These are phyloP conservation scores for Malassezia nana DNA, from an alignment of 1,284 basidiomycete species.

Conservation along the genomic window DNA sequence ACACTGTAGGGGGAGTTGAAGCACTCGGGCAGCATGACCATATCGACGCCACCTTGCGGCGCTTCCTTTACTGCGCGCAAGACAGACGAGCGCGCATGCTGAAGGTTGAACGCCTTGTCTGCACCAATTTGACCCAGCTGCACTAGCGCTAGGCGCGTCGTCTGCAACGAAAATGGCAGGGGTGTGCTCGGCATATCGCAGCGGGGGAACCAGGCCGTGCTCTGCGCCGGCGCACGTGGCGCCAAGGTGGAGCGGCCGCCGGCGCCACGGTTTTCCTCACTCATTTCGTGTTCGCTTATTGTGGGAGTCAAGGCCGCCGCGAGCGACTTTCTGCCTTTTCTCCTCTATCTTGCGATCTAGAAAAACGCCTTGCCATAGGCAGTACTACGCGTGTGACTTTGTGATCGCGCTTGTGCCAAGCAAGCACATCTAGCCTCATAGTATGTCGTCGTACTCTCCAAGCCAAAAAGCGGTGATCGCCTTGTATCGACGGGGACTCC, in stretches of 20 bases:
- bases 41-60: slow-evolving; percentile 23
- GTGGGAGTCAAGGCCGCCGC: slow-evolving; percentile 15
- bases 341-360: slow-evolving; percentile 22
- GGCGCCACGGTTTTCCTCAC: slow-evolving; percentile 6
- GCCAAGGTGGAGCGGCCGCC: background rate
- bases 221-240: slow-evolving; percentile 2
- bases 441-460: slow-evolving; percentile 14
- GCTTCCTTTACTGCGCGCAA: slow-evolving; percentile 12
- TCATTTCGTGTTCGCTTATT: slow-evolving; percentile 21
- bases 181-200: slow-evolving; percentile 6
- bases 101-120: slow-evolving; percentile 39
- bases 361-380: slow-evolving; percentile 4
- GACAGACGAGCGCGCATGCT: slow-evolving; percentile 25
- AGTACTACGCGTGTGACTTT: background rate
- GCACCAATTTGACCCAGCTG: slow-evolving; percentile 40
- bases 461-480: slow-evolving; percentile 12
- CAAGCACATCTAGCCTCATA: slow-evolving; percentile 8
- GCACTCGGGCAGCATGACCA: slow-evolving; percentile 62
- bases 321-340: slow-evolving; percentile 3
- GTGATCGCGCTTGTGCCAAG: background rate
- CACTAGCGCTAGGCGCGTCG: slow-evolving; percentile 32
- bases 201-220: background rate
- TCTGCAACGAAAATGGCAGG: slow-evolving; percentile 21
- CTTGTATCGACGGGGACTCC: slow-evolving; percentile 14
- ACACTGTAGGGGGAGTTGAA: slow-evolving; percentile 97